A percentile compares a stretch with the other conserved stretches of the same genome.
Evolutionary conservation across 139 green algal genomes (phyloP).

Genomic region (Nannochloris sp.): DNA sequence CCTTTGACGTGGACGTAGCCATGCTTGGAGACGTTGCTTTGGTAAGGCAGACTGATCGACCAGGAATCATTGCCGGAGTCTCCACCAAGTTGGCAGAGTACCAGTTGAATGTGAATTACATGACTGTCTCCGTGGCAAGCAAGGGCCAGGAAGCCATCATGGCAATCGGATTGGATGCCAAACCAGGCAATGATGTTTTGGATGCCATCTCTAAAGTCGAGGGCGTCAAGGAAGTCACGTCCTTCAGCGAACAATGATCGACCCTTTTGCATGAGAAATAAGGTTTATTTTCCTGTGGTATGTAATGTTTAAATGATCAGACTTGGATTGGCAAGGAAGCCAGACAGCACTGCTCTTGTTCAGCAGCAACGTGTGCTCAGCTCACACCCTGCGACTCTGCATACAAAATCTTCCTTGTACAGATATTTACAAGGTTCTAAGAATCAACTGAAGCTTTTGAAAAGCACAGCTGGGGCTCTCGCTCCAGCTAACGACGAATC

Average conservation of each 20-base stretch:
- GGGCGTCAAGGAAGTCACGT: slow-evolving; percentile 20
- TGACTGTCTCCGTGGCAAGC: slow-evolving; percentile 60
- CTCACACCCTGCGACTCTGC: too few relatives aligned
- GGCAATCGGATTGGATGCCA: slow-evolving; percentile 83
- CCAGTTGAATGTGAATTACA: slow-evolving; percentile 91
- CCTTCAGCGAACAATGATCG: slow-evolving; percentile 17
- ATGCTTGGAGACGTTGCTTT: slow-evolving; percentile 65
- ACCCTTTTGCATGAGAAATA: too few relatives aligned
- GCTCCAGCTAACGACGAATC: too few relatives aligned
- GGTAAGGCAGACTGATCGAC: slow-evolving; percentile 76
- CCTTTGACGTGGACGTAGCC: slow-evolving; percentile 79
- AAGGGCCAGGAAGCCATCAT: slow-evolving; percentile 72
- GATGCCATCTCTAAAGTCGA: slow-evolving; percentile 8
- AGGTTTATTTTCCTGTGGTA: too few relatives aligned
- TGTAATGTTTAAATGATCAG: too few relatives aligned
- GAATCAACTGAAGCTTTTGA: too few relatives aligned
- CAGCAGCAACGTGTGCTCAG: too few relatives aligned
- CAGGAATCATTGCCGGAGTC: slow-evolving; percentile 83
- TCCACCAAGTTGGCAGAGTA: slow-evolving; percentile 53
- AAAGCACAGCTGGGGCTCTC: too few relatives aligned
- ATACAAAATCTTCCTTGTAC: too few relatives aligned
- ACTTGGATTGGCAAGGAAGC: too few relatives aligned
- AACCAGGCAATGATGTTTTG: slow-evolving; percentile 6
- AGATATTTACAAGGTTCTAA: too few relatives aligned
- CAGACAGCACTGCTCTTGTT: too few relatives aligned